Percentiles rank a stretch among this genome's conserved stretches.
Evolutionary conservation across 345 rosid genomes (phyloP).

Genomic region (Zanthoxylum bungeanum): DNA sequence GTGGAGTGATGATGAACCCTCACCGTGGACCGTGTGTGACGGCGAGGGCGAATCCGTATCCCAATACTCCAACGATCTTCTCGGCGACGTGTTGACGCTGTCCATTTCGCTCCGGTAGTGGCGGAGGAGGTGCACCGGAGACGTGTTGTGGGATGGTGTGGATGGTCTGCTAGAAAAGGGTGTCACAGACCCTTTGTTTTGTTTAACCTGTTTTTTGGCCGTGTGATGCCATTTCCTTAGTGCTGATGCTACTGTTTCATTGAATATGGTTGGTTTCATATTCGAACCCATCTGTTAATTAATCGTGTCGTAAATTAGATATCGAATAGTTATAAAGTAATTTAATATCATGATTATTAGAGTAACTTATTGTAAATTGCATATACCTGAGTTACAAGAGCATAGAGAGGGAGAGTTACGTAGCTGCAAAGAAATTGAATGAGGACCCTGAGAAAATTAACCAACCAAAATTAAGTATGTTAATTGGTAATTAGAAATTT

Average conservation of each 20-base stretch:
- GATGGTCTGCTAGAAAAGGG: conserved; percentile 61
- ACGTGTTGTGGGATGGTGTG: conserved; percentile 55
- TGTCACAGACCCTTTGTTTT: conserved; percentile 42
- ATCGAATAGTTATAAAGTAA: neutral
- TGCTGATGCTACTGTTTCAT: conserved; percentile 64
- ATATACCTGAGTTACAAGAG: conserved; percentile 81
- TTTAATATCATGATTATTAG: neutral
- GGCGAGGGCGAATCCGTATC: conserved; percentile 33
- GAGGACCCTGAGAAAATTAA: conserved; percentile 45
- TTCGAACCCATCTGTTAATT: conserved; percentile 76
- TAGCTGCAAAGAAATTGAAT: conserved; percentile 90
- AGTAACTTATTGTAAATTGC: neutral
- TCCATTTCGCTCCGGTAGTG: conserved; percentile 31
- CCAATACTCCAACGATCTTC: conserved; percentile 26
- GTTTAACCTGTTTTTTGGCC: conserved; percentile 66
- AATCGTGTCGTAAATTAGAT: neutral
- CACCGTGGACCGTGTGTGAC: conserved; percentile 14
- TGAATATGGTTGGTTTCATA: conserved; percentile 86
- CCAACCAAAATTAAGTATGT: neutral
- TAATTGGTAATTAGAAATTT: neutral
- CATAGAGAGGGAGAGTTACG: conserved; percentile 90
- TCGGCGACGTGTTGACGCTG: conserved; percentile 34
- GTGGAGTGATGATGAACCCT: conserved; percentile 28
- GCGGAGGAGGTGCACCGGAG: conserved; percentile 65
- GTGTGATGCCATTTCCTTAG: conserved; percentile 71